Conservation (phyloP, 352 stramenopile species). For the Globisporangium barbulae region DNA sequence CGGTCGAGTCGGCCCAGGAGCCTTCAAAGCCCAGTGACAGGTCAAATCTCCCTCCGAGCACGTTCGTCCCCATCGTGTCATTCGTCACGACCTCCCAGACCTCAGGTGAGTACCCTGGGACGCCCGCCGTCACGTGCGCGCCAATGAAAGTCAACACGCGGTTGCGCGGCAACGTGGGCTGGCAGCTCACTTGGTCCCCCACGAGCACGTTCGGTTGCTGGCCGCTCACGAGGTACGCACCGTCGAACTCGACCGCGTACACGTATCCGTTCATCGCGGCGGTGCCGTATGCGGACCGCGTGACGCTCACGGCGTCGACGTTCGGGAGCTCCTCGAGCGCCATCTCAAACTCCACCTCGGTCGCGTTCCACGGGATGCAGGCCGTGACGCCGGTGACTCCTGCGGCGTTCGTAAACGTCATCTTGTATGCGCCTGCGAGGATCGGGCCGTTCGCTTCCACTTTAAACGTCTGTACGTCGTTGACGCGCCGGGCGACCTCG, state of each 20-base stretch:
- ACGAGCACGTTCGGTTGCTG: constrained; percentile 49
- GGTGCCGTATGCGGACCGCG: constrained; percentile 42
- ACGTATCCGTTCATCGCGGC: constrained; percentile 54
- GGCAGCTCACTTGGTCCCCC: constrained; percentile 37
- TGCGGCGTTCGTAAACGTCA: constrained; percentile 45
- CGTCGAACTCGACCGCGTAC: constrained; percentile 73
- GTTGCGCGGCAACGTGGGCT: constrained; percentile 36
- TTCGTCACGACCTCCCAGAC: constrained; percentile 62
- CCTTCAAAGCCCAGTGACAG: constrained; percentile 73
- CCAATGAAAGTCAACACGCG: constrained; percentile 49
- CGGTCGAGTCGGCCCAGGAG: constrained; percentile 32
- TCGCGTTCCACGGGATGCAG: constrained; percentile 75
- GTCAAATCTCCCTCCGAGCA: constrained; percentile 63
- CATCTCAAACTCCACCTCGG: constrained; percentile 56
- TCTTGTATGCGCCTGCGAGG: constrained; percentile 45
- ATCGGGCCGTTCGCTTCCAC: constrained; percentile 56
- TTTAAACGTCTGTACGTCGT: constrained; percentile 71
- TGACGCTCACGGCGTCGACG: constrained; percentile 61
- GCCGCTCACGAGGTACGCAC: constrained; percentile 54
- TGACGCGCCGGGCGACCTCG: constrained; percentile 62
- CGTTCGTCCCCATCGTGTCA: constrained; percentile 22
- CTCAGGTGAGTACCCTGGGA: constrained; percentile 50
- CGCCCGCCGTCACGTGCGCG: constrained; percentile 33
- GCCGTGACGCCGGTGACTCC: constrained; percentile 29
- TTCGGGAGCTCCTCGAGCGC: constrained; percentile 65